Base-by-base conservation (phyloP, 805 yeast species). In the Hanseniaspora occidentalis region DNA sequence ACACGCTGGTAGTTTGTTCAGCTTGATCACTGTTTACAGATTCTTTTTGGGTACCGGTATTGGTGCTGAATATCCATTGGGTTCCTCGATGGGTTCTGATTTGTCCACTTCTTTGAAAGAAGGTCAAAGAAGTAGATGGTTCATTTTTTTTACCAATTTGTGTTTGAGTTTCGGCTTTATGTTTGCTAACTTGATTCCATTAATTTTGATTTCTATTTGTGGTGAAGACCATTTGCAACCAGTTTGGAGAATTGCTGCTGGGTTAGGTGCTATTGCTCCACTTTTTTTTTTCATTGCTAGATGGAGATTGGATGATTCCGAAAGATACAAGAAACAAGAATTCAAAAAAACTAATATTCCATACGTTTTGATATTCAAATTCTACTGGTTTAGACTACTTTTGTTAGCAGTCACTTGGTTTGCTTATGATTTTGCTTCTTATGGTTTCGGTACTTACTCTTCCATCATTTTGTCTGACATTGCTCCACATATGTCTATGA, bases 141-240 rank as follows among this genome's bases (percentile, higher is more conserved):
- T 88, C 55, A 71, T 77, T 41, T 77, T 86, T 84, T 86, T 86
- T 61, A 86, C 96, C 35, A 82, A 86, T 60, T 70, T 73, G 52
- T 79, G 80, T 84, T 86, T 88, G 53, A 96, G 86, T 61, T 50
- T 64, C 29, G 96, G 96, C 6, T 88, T 84, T 52, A 95, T 89
- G 27, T 66, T 76, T 27, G 69, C 88, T 38, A 69, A 95, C 1
- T 79, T 88, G 51, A 94, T 84, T 18, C 94, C 95, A 33, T 68
- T 85, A 70, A 84, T 88, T 22, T 57, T 84, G 51, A 66, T 85
- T 43, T 82, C 92, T 85, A 88, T 88, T 49, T 84, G 81, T 61
- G 69, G 78, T 38, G 66, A 69, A 21, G 61, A 76, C 36, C 79
- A 84, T 54, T 70, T 88, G 57, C 76, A 75, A 31, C 81, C 82